Base-by-base conservation (phyloP, 108 stramenopile species). In the Cyclostephanos tholiformis region DNA sequence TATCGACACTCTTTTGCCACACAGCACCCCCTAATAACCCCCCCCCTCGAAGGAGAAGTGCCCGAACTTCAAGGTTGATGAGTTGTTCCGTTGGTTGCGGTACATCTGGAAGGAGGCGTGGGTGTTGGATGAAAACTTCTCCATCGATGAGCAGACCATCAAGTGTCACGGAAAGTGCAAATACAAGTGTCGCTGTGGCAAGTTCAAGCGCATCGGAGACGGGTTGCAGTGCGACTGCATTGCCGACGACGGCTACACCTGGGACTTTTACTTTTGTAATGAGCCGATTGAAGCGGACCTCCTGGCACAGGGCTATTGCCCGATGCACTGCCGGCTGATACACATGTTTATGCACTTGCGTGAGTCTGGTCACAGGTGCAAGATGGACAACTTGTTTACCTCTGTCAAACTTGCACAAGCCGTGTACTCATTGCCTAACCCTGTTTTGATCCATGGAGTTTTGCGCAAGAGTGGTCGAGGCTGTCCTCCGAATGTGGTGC, bases 301-400 rank as follows among this genome's bases (percentile, higher is more conserved):
- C 32, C 32, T 32, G 2, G 32, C 32, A 32, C 32, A 32, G 32
- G 57, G 27, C 32, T 32, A 32, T 32, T 32, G 32, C 32, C 32
- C 32, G 2, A 32, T 32, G 4, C 32, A 32, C 32, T 44, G 43
- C 13, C 13, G 68, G 51, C 38, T 69, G 8, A n/a, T 69, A 22
- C 57, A 60, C 30, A 69, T 69, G 68, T 69, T 56, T 23, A 22
- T 20, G 9, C 10, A 56, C 14, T 1, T 69, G 43, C 52, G 16
- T 69, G 68, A 69, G 19, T 20, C 19, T 19, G 68, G 68, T 20
- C 53, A 69, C 26, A 17, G n/a, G 17, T 55, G 26, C 25, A 69
- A 69, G 9, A 69, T 69, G 68, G 68, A 69, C 53, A 69, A 69
- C 58, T 26, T 69, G 12, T 69, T 69, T 36, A 64, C 32, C 1